Conservation (phyloP, 2,329 filamentous ascomycete genomes). For the Whalleya microplaca region DNA sequence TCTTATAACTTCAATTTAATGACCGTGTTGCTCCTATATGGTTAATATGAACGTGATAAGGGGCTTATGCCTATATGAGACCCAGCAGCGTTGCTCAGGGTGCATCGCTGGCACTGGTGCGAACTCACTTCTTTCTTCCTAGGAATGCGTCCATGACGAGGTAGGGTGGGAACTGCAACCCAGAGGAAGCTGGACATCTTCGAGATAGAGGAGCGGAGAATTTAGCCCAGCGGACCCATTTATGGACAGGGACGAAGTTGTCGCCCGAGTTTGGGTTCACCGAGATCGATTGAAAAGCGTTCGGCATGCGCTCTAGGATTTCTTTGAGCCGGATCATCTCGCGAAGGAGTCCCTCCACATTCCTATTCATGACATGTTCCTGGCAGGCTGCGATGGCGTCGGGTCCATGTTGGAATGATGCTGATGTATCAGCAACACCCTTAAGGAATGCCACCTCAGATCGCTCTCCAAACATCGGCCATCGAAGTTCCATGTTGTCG, state of each 20-base stretch:
- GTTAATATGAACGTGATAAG: not conserved
- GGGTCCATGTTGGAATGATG: slow-evolving; percentile 54
- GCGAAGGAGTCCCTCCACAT: slow-evolving; percentile 53
- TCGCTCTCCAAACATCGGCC: slow-evolving; percentile 57
- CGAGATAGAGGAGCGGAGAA: slow-evolving; percentile 56
- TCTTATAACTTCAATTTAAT: not conserved
- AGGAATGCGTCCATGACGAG: slow-evolving; percentile 60
- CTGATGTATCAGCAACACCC: slow-evolving; percentile 52
- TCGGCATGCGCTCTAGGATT: slow-evolving; percentile 56
- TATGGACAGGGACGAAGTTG: slow-evolving; percentile 52
- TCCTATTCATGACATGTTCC: slow-evolving; percentile 56
- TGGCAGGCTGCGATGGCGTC: slow-evolving; percentile 57
- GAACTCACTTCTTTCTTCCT: slow-evolving; percentile 47
- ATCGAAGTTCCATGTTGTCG: slow-evolving; percentile 57
- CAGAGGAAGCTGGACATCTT: slow-evolving; percentile 54
- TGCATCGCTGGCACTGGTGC: not conserved
- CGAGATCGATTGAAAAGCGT: slow-evolving; percentile 58
- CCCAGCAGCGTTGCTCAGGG: not conserved
- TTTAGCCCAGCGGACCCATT: slow-evolving; percentile 55
- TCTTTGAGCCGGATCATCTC: slow-evolving; percentile 57
- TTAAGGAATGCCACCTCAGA: slow-evolving; percentile 57
- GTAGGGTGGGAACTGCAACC: slow-evolving; percentile 56
- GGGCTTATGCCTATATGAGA: not conserved
- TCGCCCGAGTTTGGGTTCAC: slow-evolving; percentile 56
- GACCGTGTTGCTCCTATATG: not conserved